phyloP scores from a whole-genome alignment of 805 yeast species.

The Phaffomyces opuntiae region DNA sequence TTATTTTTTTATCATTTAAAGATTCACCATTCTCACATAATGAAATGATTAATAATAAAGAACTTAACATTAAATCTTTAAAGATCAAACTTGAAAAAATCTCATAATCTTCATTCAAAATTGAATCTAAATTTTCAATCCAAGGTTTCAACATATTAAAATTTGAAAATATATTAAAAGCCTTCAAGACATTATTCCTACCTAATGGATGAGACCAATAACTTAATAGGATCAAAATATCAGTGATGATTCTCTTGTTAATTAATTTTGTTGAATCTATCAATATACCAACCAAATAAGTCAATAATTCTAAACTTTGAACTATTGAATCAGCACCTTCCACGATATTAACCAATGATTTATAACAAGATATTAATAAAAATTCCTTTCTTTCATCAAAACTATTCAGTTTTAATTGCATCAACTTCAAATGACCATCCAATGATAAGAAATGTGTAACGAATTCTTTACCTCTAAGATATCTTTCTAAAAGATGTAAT shows the following conservation, averaged over 20 bases:
- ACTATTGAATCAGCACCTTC: slow-evolving; percentile 21
- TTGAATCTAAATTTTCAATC: slow-evolving; percentile 10
- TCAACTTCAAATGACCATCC: slow-evolving; percentile 45
- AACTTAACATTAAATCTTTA: slow-evolving; percentile 16
- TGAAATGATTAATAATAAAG: slow-evolving; percentile 17
- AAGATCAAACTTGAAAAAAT: slow-evolving; percentile 14
- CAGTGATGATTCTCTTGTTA: slow-evolving; percentile 50
- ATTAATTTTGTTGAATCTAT: slow-evolving; percentile 43
- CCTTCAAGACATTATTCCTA: slow-evolving; percentile 22
- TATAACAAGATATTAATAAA: slow-evolving; percentile 42
- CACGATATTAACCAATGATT: slow-evolving; percentile 35
- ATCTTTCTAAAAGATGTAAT: slow-evolving; percentile 19
- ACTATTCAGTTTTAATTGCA: slow-evolving; percentile 37
- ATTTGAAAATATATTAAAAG: slow-evolving; percentile 14
- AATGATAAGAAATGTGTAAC: slow-evolving; percentile 34
- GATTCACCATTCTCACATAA: slow-evolving; percentile 21
- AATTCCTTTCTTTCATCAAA: slow-evolving; percentile 46
- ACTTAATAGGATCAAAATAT: slow-evolving; percentile 33
- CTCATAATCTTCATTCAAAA: slow-evolving; percentile 12
- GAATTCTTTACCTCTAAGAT: slow-evolving; percentile 20
- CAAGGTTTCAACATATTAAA: slow-evolving; percentile 17
- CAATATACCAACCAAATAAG: slow-evolving; percentile 36
- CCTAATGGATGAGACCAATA: slow-evolving; percentile 25
- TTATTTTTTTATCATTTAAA: slow-evolving; percentile 19
- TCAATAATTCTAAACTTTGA: slow-evolving; percentile 17